Conservation (phyloP, 75 land plant genomes). For the Pinus albicaulis region DNA sequence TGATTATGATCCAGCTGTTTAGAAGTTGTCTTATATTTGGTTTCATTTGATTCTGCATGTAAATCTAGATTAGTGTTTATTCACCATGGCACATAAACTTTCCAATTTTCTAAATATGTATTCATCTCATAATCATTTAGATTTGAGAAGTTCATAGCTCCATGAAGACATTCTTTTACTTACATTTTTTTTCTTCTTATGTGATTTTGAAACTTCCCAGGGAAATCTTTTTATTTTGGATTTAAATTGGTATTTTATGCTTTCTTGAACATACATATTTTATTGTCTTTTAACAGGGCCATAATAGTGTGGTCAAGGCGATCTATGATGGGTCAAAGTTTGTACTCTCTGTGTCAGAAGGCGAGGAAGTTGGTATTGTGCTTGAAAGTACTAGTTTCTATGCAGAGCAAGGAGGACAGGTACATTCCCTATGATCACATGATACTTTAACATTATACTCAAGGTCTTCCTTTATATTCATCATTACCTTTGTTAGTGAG, state of each 20-base stretch:
- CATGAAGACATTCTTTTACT: not conserved
- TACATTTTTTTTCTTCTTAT: not conserved
- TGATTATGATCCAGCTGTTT: not conserved
- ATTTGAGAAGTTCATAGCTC: not conserved
- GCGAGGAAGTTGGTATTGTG: conserved; percentile 70
- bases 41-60: not conserved
- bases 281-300: conserved; percentile 46
- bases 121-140: not conserved
- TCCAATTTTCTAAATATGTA: not conserved
- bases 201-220: not conserved
- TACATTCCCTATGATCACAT: conserved; percentile 10
- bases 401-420: conserved; percentile 99
- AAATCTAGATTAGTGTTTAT: not conserved
- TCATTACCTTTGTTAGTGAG: not conserved
- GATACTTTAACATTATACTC: too few species aligned
- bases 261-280: not conserved
- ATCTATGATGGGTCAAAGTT: conserved; percentile 70
- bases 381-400: conserved; percentile 86
- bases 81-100: not conserved
- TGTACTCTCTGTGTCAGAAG: conserved; percentile 35
- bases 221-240: not conserved
- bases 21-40: not conserved
- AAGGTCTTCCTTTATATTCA: not conserved
- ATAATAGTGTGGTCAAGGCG: conserved; percentile 66
- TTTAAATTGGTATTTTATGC: not conserved